Base-by-base conservation (phyloP, 192 early-diverging fungal species). In the Coemansia sp. region DNA sequence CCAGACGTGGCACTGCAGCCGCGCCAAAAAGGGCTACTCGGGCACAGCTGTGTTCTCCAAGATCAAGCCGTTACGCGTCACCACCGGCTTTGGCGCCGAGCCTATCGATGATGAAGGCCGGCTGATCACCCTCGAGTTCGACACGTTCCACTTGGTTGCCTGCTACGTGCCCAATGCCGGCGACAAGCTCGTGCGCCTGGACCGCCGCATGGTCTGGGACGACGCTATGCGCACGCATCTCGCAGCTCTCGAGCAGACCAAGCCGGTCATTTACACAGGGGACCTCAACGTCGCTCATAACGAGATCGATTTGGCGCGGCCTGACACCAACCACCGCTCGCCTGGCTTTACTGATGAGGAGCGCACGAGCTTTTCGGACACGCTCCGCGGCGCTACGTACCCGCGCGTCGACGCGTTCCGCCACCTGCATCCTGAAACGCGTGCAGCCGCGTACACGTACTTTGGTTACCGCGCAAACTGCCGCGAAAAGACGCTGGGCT, bases 251-350 rank as follows among this genome's bases (percentile, higher is more conserved):
- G 89, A 91, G 57, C 59, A 70, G 46, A 83, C 82, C 17, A 91
- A 91, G 64, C 87, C 88, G 4, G 83, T 93, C 3, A 83, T 95
- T 47, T 93, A 89, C 86, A 79, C 87, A 0, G 93, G 91, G 28
- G 92, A 95, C 75, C 69, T 95, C 49, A 94, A 95, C 72, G 94
- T 95, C 15, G 91, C 92, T 1, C 93, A 93, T 62, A 82, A 82
- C 60, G 82, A 82, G 49, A 73, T 88, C 31, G 94, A 95, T 71
- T 69, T 95, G 53, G 82, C 90, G 2, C 78, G 84, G 25, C 94
- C 94, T 1, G 68, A 85, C 20, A 84, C 87, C 12, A 95, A 95
- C 82, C 84, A 79, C 80, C 65, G 88, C 63, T 85, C 89, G 12
- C 84, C 93, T 1, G 93, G 94, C 21, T 95, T 91, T 66, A 94